These are phyloP conservation scores for Phallus indusiatus DNA, from an alignment of 768 basidiomycete species.

Conservation along the genomic window DNA sequence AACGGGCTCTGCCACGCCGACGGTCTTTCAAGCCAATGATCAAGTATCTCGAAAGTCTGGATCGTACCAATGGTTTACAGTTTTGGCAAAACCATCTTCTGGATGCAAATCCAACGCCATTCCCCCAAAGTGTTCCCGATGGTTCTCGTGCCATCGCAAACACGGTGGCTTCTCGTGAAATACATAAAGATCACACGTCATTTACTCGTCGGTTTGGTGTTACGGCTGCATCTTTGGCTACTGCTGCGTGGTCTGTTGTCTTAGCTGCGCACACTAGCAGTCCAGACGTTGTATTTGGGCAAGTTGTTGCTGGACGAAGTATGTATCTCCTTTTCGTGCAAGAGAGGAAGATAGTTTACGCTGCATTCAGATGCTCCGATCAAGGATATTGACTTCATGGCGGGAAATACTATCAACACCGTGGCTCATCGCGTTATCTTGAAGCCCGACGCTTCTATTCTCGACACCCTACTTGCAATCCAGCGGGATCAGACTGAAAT, in stretches of 20 bases:
- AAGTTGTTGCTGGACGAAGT: neutral
- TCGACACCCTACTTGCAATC: neutral
- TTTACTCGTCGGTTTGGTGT: neutral
- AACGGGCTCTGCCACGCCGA: neutral
- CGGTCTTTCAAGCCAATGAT: neutral
- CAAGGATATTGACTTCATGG: neutral
- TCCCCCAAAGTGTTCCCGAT: neutral
- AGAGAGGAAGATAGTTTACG: neutral
- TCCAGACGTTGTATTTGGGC: neutral
- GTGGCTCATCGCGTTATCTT: neutral
- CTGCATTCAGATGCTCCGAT: neutral
- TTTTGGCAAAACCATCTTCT: neutral
- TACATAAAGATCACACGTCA: neutral
- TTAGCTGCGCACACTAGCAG: neutral
- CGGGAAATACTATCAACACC: neutral
- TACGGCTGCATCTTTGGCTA: no score
- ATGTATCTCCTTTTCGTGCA: neutral
- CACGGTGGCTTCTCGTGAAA: neutral
- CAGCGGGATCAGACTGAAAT: neutral
- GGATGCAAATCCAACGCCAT: neutral
- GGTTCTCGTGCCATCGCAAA: neutral
- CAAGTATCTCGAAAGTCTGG: neutral
- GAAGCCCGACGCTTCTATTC: neutral
- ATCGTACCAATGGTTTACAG: no score
- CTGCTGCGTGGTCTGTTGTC: no score